Conservation (phyloP, 2,329 filamentous ascomycete species). For the Aspergillus ochraceus region DNA sequence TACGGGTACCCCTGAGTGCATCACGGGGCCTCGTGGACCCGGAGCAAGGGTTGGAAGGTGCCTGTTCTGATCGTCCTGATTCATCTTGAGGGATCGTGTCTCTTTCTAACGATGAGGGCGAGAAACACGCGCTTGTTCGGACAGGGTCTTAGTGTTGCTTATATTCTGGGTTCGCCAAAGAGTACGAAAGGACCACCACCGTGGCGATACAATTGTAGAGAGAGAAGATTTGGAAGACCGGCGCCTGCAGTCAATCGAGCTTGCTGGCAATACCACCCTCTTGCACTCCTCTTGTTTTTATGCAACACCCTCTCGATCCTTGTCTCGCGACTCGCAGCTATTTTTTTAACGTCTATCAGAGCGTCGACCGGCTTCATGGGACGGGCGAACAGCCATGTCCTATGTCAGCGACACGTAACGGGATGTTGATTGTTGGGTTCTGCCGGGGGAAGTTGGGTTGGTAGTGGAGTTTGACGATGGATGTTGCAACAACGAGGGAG, state of each 20-base stretch:
- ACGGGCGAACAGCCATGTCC: not conserved
- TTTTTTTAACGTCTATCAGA: not conserved
- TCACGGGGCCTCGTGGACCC: conserved; percentile 20
- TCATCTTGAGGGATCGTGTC: conserved; percentile 12
- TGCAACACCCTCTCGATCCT: not conserved
- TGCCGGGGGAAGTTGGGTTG: not conserved
- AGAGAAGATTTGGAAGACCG: not conserved
- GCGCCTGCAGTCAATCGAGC: not conserved
- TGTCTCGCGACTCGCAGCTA: not conserved
- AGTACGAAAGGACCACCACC: not conserved
- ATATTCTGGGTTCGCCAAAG: not conserved
- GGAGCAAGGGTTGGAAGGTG: conserved; percentile 31
- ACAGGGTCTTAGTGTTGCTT: not conserved
- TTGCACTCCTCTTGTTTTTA: not conserved
- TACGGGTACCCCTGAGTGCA: conserved; percentile 19
- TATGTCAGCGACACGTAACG: not conserved
- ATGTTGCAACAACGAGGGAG: not conserved
- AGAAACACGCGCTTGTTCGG: not conserved
- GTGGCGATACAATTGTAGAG: not conserved
- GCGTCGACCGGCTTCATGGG: not conserved
- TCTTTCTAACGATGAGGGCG: not conserved
- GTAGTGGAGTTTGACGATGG: not conserved
- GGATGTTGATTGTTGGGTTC: not conserved
- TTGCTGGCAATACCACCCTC: not conserved
- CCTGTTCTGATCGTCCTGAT: conserved; percentile 20